phyloP scores from a whole-genome alignment of 2,329 filamentous ascomycete species.

The Fusarium veterinarium region DNA sequence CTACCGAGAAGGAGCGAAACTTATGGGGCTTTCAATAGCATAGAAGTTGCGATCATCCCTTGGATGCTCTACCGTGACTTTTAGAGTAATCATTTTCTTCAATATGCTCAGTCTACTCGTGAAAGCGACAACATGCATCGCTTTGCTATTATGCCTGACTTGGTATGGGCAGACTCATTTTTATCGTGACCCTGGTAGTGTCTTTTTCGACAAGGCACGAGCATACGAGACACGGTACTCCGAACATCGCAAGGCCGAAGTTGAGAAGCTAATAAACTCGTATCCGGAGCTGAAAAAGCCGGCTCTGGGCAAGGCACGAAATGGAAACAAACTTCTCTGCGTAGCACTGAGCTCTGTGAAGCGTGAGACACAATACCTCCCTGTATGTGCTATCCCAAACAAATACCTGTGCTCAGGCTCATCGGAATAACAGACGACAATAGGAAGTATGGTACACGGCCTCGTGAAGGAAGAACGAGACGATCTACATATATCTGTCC shows the following conservation, averaged over 20 bases:
- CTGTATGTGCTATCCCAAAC: background rate
- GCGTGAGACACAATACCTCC: constrained; percentile 21
- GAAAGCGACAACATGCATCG: background rate
- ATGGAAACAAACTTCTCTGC: constrained; percentile 7
- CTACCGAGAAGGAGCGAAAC: background rate
- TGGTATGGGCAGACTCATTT: constrained; percentile 14
- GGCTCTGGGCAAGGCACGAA: accelerated
- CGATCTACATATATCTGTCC: constrained; percentile 11
- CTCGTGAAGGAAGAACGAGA: constrained; percentile 13
- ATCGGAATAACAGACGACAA: background rate
- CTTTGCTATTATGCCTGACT: constrained; percentile 1
- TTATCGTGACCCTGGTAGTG: constrained; percentile 22
- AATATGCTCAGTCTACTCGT: constrained; percentile 8
- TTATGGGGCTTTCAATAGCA: background rate
- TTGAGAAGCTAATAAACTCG: background rate
- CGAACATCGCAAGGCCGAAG: background rate
- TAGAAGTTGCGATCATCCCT: background rate
- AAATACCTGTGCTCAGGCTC: accelerated
- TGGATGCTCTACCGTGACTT: accelerated
- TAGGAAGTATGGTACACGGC: constrained; percentile 15
- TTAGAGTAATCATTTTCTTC: background rate
- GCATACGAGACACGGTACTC: constrained; percentile 19
- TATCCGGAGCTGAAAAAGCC: background rate
- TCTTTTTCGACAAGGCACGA: constrained; percentile 17
- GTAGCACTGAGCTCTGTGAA: constrained; percentile 13